A percentile compares a stretch with the other conserved stretches of the same genome.
Conservation (phyloP, 179 eudicot genomes). For the Beta corolliflora region DNA sequence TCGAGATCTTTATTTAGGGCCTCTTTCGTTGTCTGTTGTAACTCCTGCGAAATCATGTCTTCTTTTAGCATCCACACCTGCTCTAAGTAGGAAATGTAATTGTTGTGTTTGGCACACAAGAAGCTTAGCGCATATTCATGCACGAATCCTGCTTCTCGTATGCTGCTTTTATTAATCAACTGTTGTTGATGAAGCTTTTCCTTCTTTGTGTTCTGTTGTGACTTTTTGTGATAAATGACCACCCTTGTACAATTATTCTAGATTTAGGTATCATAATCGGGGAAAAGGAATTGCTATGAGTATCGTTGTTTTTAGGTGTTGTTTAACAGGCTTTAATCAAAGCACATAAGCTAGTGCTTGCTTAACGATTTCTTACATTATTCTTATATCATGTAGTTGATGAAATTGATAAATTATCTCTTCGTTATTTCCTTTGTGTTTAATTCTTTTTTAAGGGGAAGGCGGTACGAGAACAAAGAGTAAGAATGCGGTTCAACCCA, state of each 20-base stretch:
- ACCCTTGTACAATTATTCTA: not conserved
- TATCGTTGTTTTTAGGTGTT: not conserved
- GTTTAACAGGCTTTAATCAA: not conserved
- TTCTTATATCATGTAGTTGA: not conserved
- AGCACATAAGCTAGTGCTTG: not conserved
- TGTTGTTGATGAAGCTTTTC: conserved; percentile 3
- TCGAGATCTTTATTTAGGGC: conserved; percentile 6
- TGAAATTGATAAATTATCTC: too few species aligned
- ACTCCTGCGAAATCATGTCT: not conserved
- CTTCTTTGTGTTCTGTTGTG: not conserved
- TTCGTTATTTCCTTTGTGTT: too few species aligned
- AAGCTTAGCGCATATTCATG: not conserved
- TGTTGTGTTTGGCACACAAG: not conserved
- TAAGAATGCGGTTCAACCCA: too few species aligned
- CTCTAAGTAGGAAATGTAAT: not conserved
- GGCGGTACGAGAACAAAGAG: too few species aligned
- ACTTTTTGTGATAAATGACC: not conserved
- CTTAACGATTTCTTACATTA: too few species aligned
- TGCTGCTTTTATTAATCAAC: not conserved
- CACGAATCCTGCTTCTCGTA: not conserved
- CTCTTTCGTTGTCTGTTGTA: not conserved
- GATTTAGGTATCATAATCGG: not conserved
- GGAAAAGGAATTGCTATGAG: not conserved
- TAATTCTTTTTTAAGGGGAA: too few species aligned
- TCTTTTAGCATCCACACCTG: not conserved